Base-by-base conservation (phyloP, 2,329 filamentous ascomycete species). In the Pseudopithomyces maydicus region DNA sequence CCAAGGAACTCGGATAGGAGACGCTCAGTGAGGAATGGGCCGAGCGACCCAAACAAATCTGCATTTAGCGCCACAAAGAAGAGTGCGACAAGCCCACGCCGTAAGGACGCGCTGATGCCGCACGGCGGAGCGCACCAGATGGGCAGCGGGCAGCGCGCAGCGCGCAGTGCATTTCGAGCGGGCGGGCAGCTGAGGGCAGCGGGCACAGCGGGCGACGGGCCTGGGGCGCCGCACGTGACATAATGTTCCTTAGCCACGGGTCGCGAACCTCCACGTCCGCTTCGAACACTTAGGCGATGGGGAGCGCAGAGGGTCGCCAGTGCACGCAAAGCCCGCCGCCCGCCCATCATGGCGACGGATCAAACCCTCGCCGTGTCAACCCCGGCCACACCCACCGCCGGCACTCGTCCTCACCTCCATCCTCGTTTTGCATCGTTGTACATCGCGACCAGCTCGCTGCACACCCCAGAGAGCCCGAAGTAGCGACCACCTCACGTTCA, bases 311-410 rank as follows among this genome's bases (percentile, higher is more conserved):
- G 39, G 43, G 33, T 23, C 49, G 49, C 43, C 43, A 38, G 33
- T 44, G 51, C 42, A 44, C 50, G 33, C 52, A 47, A 42, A 32
- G 47, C 35, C 47, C 43, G 43, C 41, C 43, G 43, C 41, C 50
- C 19, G 42, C 52, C 43, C 52, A 46, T 54, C 52, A 54, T 54
- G 52, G 32, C 29, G 29, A 12, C 36, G 52, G 17, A 48, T 48
- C 52, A 47, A 52, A 52, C 50, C 50, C 41, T 52, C 41, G 32
- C 20, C 20, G 47, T 50, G 47, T 29, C 47, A 38, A 45, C 50
- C 50, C 41, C 50, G 50, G 50, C 49, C 17, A 17, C 49, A 23
- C 41, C 41, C 19, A 29, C 49, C 26, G 38, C 29, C 35, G 20
- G 5, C 41, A 43, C 41, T 26, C 19, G 8, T 15, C 20, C 6